Evolutionary conservation across 805 yeast species (phyloP), one percentile per base, ranked within the genome.

Genomic region (Kazachstania bromeliacearum): DNA sequence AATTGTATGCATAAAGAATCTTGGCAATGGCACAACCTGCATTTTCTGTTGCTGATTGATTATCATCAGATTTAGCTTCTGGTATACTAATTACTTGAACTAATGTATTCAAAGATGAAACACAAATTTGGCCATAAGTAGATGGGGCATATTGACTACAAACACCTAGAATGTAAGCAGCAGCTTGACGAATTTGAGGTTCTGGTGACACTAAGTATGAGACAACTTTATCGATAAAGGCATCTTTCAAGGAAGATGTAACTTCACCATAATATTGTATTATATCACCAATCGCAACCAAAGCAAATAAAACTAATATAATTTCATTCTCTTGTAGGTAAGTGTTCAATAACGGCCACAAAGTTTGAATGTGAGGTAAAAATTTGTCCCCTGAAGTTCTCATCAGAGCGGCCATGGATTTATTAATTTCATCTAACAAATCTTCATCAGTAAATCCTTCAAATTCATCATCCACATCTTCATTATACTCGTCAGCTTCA

Each of bases 401-500:
- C 69, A 89, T 81, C 13, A 85, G 67, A 0, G 80, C 68, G 6
- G 80, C 69, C 26, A 92, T 59, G 1, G 81, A 77, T 54, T 80
- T 82, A 55, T 81, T 83, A 44, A 87, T 75, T 54, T 89, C 95
- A 49, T 85, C 94, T 35, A 87, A 62, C 31, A 92, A 64, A 53
- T 88, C 96, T 53, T 87, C 96, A 57, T 92, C 97, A 1, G 92
- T 79, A 47, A 69, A 75, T 49, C 82, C 94, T 40, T 77, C 85
- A 21, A 74, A 79, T 38, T 88, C 96, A 38, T 79, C 87, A 40
- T 81, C 94, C 5, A 78, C 66, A 31, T 85, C 96, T 61, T 85
- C 96, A 40, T 81, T 80, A 57, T 79, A 87, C 49, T 84, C 95
- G 53, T 85, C 95, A 44, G 82, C 92, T 29, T 71, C 79, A 41